Base-by-base conservation (phyloP, 148 eudicot species). In the Rheum nobile region DNA sequence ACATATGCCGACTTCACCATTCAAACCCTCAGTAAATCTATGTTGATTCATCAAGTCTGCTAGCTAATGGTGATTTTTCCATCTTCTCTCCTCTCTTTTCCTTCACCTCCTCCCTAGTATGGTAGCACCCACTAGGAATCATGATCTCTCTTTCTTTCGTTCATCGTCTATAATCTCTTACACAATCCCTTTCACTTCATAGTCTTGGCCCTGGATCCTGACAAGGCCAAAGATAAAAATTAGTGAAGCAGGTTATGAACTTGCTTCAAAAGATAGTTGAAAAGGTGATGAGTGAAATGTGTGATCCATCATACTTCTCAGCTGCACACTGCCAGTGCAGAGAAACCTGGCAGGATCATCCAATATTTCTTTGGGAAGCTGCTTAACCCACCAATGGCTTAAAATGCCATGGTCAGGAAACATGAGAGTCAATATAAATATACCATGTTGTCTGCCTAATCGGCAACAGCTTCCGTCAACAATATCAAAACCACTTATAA, bases 291-390 rank as follows among this genome's bases (percentile, higher is more conserved):
- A 0, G 34, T 31, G 38, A 50, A 32, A 12, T 72, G 75, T 72
- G 41, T 47, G 75, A 72, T 72, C 75, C 75, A 72, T 72, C 75
- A 72, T 72, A 72, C 75, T 72, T 72, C 75, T 72, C 75, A 43
- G 8, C 75, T 72, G 75, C 63, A 72, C 75, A 72, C 75, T 72
- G 75, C 59, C 75, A 72, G 75, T 72, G 47, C 75, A 72, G 75
- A 50, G 75, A 72, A 72, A 72, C 75, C 75, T 72, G 75, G 75
- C 65, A 72, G 75, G 75, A 72, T 72, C 75, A 19, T 16, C 32
- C 9, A 54, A 9, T 17, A 11, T 72, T 52, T 17, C 38, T 72
- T 28, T 72, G 17, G 75, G 75, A 72, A 72, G 65, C 75, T 72
- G 75, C 65, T 72, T 72, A 50, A 31, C 44, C 65, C 54, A 8